These are phyloP conservation scores for Argentina anserina DNA, from an alignment of 306 rosid genomes.

Conservation along the genomic window DNA sequence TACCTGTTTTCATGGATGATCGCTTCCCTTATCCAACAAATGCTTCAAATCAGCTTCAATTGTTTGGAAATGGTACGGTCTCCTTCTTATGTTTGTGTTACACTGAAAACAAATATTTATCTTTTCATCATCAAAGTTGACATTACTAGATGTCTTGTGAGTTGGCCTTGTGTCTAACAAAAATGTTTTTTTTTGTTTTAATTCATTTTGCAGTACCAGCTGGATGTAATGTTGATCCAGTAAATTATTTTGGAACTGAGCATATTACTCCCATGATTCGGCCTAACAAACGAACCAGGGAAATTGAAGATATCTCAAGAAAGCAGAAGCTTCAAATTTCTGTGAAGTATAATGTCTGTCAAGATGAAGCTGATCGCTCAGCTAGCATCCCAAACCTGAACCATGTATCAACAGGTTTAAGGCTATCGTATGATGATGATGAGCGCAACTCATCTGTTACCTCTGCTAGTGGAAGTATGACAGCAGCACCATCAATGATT, in stretches of 20 bases:
- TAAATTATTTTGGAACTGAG: conserved; percentile 71
- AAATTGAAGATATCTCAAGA: conserved; percentile 62
- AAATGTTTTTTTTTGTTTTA: conserved; percentile 3
- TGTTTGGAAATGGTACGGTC: conserved; percentile 74
- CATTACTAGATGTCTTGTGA: neutral
- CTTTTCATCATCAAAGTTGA: neutral
- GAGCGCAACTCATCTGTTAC: conserved; percentile 90
- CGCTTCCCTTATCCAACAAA: conserved; percentile 52
- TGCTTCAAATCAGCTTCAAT: conserved; percentile 70
- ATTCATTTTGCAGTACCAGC: conserved; percentile 55
- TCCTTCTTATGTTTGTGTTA: neutral
- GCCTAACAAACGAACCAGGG: conserved; percentile 61
- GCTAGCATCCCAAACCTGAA: conserved; percentile 72
- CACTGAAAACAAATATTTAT: neutral
- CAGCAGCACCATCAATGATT: conserved; percentile 57
- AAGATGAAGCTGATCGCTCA: conserved; percentile 65
- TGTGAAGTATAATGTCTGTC: conserved; percentile 61
- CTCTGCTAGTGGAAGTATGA: conserved; percentile 85
- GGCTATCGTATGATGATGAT: conserved; percentile 86
- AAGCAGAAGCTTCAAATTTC: conserved; percentile 85
- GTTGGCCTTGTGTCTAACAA: conserved; percentile 19
- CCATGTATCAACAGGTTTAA: conserved; percentile 82
- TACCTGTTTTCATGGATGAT: conserved; percentile 69
- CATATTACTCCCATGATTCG: conserved; percentile 54
- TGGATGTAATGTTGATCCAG: conserved; percentile 72